Conservation (phyloP, 345 rosid species). For the Acer campestre region DNA sequence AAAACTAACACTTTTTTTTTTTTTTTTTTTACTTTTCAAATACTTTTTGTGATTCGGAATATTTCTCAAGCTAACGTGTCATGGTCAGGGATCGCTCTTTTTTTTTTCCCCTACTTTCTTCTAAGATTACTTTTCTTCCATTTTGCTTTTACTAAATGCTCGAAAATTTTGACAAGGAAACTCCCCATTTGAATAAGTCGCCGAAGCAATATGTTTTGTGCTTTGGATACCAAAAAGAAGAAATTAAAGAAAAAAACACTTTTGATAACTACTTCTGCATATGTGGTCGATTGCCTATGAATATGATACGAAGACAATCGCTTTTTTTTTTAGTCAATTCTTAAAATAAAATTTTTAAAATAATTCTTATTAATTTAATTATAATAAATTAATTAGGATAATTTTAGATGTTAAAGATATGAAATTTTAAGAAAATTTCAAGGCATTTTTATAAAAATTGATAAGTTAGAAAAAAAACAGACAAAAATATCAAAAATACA, state of each 20-base stretch:
- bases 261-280: background rate
- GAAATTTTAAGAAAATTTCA: no score
- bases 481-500: no score
- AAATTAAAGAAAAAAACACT: background rate
- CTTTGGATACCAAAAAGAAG: background rate
- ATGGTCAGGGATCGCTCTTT: background rate
- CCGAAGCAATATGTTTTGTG: background rate
- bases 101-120: background rate
- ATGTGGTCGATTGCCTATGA: background rate
- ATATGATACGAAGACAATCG: no score
- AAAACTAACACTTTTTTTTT: background rate
- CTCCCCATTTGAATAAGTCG: background rate
- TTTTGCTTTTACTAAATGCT: background rate
- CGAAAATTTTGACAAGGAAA: background rate
- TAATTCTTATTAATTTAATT: no score
- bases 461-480: no score
- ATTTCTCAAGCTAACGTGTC: background rate
- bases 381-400: no score
- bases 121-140: background rate
- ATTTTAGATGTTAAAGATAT: no score
- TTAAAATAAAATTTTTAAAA: background rate
- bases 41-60: background rate
- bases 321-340: background rate
- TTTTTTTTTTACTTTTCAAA: background rate
- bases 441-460: no score